These are phyloP conservation scores for Blastobotrys aristatus DNA, from an alignment of 1,139 yeast genomes.

Conservation along the genomic window DNA sequence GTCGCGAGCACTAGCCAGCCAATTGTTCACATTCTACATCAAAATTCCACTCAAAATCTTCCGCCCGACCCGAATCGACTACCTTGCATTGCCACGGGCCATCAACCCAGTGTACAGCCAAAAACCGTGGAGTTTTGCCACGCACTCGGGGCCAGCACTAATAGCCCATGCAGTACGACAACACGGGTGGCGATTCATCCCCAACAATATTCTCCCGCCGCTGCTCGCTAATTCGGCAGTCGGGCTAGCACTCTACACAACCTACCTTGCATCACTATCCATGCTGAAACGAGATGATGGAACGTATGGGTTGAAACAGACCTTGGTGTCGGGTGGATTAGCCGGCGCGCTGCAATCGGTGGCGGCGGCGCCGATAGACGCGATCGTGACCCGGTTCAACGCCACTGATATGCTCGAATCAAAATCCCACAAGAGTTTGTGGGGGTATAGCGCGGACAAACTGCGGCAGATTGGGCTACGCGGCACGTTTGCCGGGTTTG, in stretches of 20 bases:
- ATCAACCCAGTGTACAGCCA: conserved; percentile 31
- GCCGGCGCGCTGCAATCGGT: conserved; percentile 85
- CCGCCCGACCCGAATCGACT: conserved; percentile 82
- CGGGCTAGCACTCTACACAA: conserved; percentile 77
- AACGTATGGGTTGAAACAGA: conserved; percentile 38
- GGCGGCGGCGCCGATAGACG: conserved; percentile 95
- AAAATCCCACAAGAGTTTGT: conserved; percentile 55
- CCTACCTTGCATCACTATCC: conserved; percentile 51
- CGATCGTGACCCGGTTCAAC: conserved; percentile 75
- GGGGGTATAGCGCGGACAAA: conserved; percentile 70
- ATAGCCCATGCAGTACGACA: conserved; percentile 61
- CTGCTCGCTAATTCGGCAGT: conserved; percentile 80
- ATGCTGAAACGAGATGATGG: conserved; percentile 20
- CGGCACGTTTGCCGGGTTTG: conserved; percentile 89
- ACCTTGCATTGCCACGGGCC: conserved; percentile 34
- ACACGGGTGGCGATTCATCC: conserved; percentile 86
- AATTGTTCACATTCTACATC: conserved; percentile 68
- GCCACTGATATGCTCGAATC: conserved; percentile 70
- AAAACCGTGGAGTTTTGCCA: conserved; percentile 61
- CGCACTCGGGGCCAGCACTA: conserved; percentile 74
- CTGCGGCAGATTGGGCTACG: conserved; percentile 67
- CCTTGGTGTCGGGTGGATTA: conserved; percentile 73
- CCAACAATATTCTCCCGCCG: conserved; percentile 76
- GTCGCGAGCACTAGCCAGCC: conserved; percentile 75
- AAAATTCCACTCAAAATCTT: conserved; percentile 79